Evolutionary conservation across 2,329 filamentous ascomycete genomes (phyloP), one percentile per base, ranked within the genome.

Genomic region (Colletotrichum nymphaeae): DNA sequence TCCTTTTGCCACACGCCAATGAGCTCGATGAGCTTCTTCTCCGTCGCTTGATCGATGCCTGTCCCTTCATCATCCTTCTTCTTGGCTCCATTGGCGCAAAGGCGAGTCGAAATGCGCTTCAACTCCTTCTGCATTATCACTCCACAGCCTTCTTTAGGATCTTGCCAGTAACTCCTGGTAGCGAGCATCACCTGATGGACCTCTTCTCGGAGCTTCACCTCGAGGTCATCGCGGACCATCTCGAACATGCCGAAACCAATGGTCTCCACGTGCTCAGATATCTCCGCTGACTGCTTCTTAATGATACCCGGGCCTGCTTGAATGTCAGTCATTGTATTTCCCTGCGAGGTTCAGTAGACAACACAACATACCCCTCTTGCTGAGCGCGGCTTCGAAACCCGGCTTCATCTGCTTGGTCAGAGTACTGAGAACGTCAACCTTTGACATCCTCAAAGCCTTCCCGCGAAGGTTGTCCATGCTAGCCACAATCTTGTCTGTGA

Each of bases 271-370:
- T 59, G 46, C 3, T 16, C 19, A 6, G 14, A 22, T 7, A 63
- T 37, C 57, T 37, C 55, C 28, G 26, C 3, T 0, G 6, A 22
- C 26, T 70, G 67, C 42, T 32, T 66, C 37, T 5, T 12, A 60
- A 68, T 59, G 24, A 64, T 67, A n/a, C 62, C 42, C 3, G 49
- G 58, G 24, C 60, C 68, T 71, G n/a, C n/a, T 32, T 58, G 65
- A 7, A 30, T 19, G 30, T 68, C 9, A 52, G 30, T 28, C 12
- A 16, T 14, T 19, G 22, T 4, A 9, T 5, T 2, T 24, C 3
- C 7, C 14, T 14, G 6, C n/a, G 5, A n/a, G 3, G 28, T 8
- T 5, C 28, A 5, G 9, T 26, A 11, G 5, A 28, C 5, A 22
- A 11, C 26, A 6, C 2, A 1, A 59, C 49, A 5, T 24, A 65